Base-by-base conservation (phyloP, 2,329 filamentous ascomycete genomes). In the Teratosphaeriaceae sp. region DNA sequence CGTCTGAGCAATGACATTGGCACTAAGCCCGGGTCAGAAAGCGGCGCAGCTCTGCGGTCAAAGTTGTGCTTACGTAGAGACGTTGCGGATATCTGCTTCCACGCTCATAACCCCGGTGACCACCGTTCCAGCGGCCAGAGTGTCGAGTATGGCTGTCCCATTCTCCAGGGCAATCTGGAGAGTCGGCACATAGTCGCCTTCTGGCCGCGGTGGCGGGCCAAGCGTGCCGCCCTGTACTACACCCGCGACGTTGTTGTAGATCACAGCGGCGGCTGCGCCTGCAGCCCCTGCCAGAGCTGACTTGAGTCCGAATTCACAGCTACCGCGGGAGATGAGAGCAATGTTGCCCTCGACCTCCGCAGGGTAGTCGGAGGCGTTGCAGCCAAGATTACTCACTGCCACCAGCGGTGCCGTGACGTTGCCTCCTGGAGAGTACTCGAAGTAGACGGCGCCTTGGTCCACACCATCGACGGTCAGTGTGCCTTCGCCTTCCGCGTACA, bases 191-290 rank as follows among this genome's bases (percentile, higher is more conserved):
- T 87, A 78, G 3, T 67, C 68, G 21, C 67, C 60, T 1, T 67
- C 76, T 40, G n/a, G n/a, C n/a, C 79, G 55, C 9, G 72, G 67
- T 0, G 81, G 79, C 0, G 67, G 70, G 9, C 82, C 84, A 3
- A 92, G 70, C 1, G 85, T 89, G 30, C 85, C 86, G 22, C 54
- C 47, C 13, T 38, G 41, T 19, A 55, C 40, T 16, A 42, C 33
- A 39, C 78, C 84, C 1, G 73, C 65, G 2, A 79, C 78, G 52
- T 81, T 83, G 69, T 90, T 88, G 66, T 85, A 89, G 38, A 92
- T 72, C 12, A 92, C 66, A 1, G 81, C 83, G 1, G 80, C 85
- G 3, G 78, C 63, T 4, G 86, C 86, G 16, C 85, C 84, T 1
- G 83, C 83, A 38, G 69, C 72, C 31, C 80, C 82, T 5, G 86